A percentile compares a stretch with the other conserved stretches of the same genome.
These are phyloP conservation scores for Leccinum pellstonianum DNA, from an alignment of 768 basidiomycete genomes.

Conservation along the genomic window DNA sequence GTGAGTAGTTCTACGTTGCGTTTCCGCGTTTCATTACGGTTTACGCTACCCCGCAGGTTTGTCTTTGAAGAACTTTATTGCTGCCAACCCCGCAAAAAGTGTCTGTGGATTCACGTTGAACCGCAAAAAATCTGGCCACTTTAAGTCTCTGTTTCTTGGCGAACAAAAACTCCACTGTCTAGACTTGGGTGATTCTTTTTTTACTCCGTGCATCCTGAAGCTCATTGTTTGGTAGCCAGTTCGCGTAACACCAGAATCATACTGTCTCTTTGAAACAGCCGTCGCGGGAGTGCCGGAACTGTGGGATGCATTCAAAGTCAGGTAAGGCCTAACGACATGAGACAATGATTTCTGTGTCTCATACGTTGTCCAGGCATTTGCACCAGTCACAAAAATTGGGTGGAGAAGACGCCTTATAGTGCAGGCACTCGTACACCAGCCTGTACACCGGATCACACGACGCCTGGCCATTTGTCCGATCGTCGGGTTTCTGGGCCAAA, in stretches of 20 bases:
- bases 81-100: conserved; percentile 90
- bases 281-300: conserved; percentile 90
- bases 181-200: conserved; percentile 50
- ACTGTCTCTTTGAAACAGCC: conserved; percentile 86
- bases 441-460: conserved; percentile 68
- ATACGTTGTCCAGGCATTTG: conserved; percentile 52
- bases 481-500: conserved; percentile 70
- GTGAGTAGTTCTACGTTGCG: conserved; percentile 49
- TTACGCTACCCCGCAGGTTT: conserved; percentile 52
- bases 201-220: neutral
- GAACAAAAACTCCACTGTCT: conserved; percentile 43
- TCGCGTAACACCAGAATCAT: conserved; percentile 83
- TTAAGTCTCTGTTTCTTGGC: conserved; percentile 89
- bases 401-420: conserved; percentile 77
- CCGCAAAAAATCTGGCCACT: conserved; percentile 86
- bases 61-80: conserved; percentile 85
- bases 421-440: conserved; percentile 76
- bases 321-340: conserved; percentile 39
- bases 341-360: neutral
- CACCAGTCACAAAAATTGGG: conserved; percentile 72
- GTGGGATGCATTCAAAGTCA: conserved; percentile 95
- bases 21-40: neutral
- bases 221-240: conserved; percentile 56
- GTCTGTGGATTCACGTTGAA: conserved; percentile 96
- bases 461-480: conserved; percentile 75